Conservation (phyloP, 257 asterid genomes). For the Gentiana straminea region DNA sequence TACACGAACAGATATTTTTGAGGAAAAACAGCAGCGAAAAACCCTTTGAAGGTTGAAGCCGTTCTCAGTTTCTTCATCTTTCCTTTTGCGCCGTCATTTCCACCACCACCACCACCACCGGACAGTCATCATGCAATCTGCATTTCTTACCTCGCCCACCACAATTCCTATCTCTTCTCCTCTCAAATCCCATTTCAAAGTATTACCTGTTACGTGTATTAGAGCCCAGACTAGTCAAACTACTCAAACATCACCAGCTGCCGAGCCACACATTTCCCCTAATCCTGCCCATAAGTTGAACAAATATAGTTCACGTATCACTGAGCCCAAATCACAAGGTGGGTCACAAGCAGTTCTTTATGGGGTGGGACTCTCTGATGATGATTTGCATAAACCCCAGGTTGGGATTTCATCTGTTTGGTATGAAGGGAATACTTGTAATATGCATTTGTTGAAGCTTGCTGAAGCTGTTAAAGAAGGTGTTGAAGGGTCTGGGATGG, state of each 20-base stretch:
- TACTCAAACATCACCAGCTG: constrained; percentile 27
- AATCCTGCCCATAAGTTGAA: constrained; percentile 36
- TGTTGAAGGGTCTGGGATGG: constrained; percentile 76
- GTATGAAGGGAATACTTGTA: constrained; percentile 99
- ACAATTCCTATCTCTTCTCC: not conserved
- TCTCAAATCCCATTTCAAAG: not conserved
- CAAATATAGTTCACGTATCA: constrained; percentile 81
- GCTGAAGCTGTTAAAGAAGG: constrained; percentile 92
- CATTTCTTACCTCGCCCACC: not conserved
- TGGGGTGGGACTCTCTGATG: constrained; percentile 92
- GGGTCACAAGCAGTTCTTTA: constrained; percentile 91
- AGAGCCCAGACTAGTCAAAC: constrained; percentile 36
- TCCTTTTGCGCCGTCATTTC: not conserved
- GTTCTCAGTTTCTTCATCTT: constrained; percentile 12
- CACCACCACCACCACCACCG: constrained; percentile 22
- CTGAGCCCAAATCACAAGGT: constrained; percentile 89
- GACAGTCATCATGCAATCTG: constrained; percentile 26
- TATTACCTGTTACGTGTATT: constrained; percentile 20
- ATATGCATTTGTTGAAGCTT: constrained; percentile 81
- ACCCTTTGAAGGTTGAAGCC: constrained; percentile 19
- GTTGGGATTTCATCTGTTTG: constrained; percentile 94
- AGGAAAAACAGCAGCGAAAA: too few relatives aligned
- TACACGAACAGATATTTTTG: too few relatives aligned
- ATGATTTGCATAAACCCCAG: constrained; percentile 80
- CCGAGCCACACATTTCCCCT: constrained; percentile 8